Percentiles rank a stretch among this genome's conserved stretches.
phyloP scores from a whole-genome alignment of 108 stramenopile species.

The Cyclostephanos invisitatus region DNA sequence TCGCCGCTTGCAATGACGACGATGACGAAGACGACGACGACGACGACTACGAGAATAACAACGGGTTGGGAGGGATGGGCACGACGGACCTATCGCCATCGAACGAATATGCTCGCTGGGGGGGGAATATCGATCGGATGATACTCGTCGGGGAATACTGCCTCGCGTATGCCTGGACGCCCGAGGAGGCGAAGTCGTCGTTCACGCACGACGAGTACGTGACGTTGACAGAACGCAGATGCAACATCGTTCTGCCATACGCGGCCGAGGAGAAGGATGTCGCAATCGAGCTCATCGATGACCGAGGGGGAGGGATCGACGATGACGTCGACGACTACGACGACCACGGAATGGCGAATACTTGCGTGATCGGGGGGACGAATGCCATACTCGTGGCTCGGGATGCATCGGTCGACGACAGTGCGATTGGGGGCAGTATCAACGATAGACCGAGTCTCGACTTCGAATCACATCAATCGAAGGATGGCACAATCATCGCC shows the following conservation, averaged over 20 bases:
- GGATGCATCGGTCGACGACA: no score
- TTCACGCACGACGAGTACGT: constrained; percentile 33
- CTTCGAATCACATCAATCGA: no score
- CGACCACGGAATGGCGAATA: neutral
- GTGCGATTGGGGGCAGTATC: no score
- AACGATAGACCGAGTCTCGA: no score
- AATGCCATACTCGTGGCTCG: no score
- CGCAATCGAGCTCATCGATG: neutral
- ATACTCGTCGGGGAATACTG: constrained; percentile 40
- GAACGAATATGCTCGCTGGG: constrained; percentile 25
- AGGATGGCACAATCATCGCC: no score
- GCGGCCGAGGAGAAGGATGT: neutral
- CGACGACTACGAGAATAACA: neutral
- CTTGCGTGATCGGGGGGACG: neutral
- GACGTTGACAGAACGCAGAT: constrained; percentile 32
- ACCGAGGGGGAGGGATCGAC: neutral
- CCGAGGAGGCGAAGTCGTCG: constrained; percentile 33
- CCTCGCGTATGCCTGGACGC: constrained; percentile 48
- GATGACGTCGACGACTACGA: constrained; percentile 10
- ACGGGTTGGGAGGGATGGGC: no score
- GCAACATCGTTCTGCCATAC: neutral
- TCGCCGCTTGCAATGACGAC: constrained; percentile 20
- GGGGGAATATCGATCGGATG: constrained; percentile 41
- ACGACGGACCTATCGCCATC: constrained; percentile 26
- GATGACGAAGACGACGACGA: constrained; percentile 13